A percentile compares a stretch with the other conserved stretches of the same genome.
These are phyloP conservation scores for Pythium dissotocum DNA, from an alignment of 352 stramenopile species.

Conservation along the genomic window DNA sequence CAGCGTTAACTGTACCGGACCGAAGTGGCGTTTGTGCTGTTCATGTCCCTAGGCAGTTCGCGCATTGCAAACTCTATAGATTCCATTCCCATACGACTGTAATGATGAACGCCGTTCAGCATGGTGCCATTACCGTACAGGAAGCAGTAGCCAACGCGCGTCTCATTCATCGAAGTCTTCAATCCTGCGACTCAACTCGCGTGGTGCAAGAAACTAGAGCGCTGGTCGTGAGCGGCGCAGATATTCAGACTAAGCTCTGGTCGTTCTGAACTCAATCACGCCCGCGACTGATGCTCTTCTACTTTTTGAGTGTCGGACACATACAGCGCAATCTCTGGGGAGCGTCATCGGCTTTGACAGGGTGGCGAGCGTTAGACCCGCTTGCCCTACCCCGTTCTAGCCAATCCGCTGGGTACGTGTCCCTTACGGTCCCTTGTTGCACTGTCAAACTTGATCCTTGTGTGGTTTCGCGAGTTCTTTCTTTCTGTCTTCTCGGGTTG, in stretches of 20 bases:
- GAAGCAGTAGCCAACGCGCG: neutral
- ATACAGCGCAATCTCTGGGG: neutral
- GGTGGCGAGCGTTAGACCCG: neutral
- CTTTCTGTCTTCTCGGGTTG: constrained; percentile 21
- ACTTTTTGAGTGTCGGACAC: neutral
- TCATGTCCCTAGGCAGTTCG: neutral
- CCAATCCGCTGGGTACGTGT: neutral
- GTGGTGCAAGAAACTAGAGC: neutral
- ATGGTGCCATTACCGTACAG: too few species aligned
- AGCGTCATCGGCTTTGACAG: constrained; percentile 8
- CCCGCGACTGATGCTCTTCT: neutral
- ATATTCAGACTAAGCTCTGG: neutral
- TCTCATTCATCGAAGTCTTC: neutral
- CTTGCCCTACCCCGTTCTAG: constrained; percentile 20
- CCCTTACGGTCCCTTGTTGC: constrained; percentile 22
- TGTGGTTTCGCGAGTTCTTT: constrained; percentile 22
- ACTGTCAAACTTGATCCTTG: constrained; percentile 25
- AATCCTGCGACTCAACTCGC: neutral
- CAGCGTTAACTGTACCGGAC: neutral
- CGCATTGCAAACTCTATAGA: neutral
- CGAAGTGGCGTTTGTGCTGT: neutral
- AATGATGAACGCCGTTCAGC: neutral
- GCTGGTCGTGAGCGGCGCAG: neutral
- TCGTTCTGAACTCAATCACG: neutral
- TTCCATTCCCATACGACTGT: neutral